Evolutionary conservation across 179 eudicot genomes (phyloP), one percentile per base, ranked within the genome.

Genomic region (Pouteria campechiana): DNA sequence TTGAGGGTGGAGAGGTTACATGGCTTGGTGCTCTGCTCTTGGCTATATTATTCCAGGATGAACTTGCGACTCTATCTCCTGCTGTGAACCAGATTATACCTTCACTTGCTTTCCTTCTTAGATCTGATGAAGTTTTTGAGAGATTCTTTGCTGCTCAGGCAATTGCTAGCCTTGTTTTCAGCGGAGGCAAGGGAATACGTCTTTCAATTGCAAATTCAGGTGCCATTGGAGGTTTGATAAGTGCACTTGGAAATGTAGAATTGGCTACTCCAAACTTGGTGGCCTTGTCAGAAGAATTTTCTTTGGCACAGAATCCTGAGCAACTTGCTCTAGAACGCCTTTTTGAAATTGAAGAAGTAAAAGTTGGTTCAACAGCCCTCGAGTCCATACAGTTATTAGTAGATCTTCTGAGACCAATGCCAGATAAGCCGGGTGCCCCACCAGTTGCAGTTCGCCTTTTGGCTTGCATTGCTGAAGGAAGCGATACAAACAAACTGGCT

Each of bases 121-220:
- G 58, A 50, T 71, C 82, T 38, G 82, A 74, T 27, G 82, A 74
- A 61, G 41, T 69, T 40, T 57, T 67, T 37, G 77, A 69, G 59
- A 63, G 70, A 40, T 74, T 46, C 41, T 77, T 81, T 49, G 77
- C 92, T 46, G 82, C 86, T 50, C 92, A 81, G 48, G 92, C 86
- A 39, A 63, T 78, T 64, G 77, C 86, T 44, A 72, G 79, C 67
- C 77, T 81, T 58, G 82, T 54, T 23, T 52, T 68, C 48, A 70
- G 48, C 32, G 69, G 78, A 46, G 58, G 38, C 25, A 72, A 64
- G 45, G 82, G 67, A 58, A 61, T 69, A 39, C 58, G 57, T 63
- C 63, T 75, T 31, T 57, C 92, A 32, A 42, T 81, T 55, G 86
- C 86, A 57, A 74, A 78, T 25, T 68, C 92, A 2, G 85, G 79